A percentile compares a stretch with the other conserved stretches of the same genome.
Conservation (phyloP, 495 filamentous ascomycete species). For the Hamigera avellanea region DNA sequence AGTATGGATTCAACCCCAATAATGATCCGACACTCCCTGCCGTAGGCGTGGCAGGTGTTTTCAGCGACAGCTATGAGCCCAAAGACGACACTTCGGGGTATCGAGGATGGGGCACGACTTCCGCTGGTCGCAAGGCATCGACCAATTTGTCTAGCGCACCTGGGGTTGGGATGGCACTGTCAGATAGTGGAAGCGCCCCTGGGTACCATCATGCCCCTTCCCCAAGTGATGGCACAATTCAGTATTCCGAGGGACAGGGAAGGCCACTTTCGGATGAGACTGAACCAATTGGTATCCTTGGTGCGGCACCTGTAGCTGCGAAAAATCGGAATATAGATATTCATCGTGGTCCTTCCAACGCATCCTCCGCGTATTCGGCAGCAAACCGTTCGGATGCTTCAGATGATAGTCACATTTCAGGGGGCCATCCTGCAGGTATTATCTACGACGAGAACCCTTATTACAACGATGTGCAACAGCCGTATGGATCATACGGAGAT, state of each 20-base stretch:
- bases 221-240: conserved; percentile 53
- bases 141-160: conserved; percentile 77
- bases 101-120: conserved; percentile 88
- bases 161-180: conserved; percentile 58
- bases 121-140: conserved; percentile 70
- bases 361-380: conserved; percentile 88
- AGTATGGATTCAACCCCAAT: conserved; percentile 94
- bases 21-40: conserved; percentile 73
- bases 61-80: conserved; percentile 30
- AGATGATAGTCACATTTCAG: conserved; percentile 53
- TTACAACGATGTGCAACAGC: conserved; percentile 42
- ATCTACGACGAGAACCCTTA: conserved; percentile 45
- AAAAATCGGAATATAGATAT: conserved; percentile 56
- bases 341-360: conserved; percentile 86
- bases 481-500: conserved; percentile 44
- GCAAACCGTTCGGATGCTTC: conserved; percentile 75
- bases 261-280: conserved; percentile 52
- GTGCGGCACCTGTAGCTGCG: conserved; percentile 50
- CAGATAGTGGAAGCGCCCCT: conserved; percentile 48
- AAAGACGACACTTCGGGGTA: conserved; percentile 75
- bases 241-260: conserved; percentile 50
- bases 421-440: conserved; percentile 29
- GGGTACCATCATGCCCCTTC: conserved; percentile 50
- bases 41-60: conserved; percentile 39
- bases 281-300: conserved; percentile 68